These are phyloP conservation scores for Yamadazyma tumulicola DNA, from an alignment of 805 yeast species.

Conservation along the genomic window DNA sequence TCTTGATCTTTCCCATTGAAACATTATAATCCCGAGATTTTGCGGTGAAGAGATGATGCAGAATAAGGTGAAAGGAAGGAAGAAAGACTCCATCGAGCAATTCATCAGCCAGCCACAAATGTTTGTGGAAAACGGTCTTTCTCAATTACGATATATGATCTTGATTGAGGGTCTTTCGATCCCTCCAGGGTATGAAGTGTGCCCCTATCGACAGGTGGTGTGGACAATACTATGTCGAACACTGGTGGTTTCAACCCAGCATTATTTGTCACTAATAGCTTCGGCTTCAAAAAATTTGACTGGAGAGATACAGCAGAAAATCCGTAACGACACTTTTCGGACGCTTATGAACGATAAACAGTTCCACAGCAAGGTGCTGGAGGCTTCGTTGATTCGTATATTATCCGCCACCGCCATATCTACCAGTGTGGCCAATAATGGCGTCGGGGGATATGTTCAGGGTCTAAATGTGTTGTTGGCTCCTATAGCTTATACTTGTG, in stretches of 20 bases:
- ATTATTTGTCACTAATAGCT: slow-evolving; percentile 47
- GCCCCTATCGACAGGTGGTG: slow-evolving; percentile 69
- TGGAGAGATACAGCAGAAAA: slow-evolving; percentile 60
- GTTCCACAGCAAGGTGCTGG: slow-evolving; percentile 67
- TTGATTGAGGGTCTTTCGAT: slow-evolving; percentile 38
- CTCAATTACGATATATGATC: slow-evolving; percentile 36
- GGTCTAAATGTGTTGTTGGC: slow-evolving; percentile 88
- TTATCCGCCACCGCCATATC: slow-evolving; percentile 69
- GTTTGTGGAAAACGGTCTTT: slow-evolving; percentile 30
- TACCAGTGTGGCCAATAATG: slow-evolving; percentile 9
- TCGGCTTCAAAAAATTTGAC: slow-evolving; percentile 45
- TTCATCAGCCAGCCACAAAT: slow-evolving; percentile 35
- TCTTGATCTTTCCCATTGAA: neutral
- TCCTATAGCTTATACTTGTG: slow-evolving; percentile 69
- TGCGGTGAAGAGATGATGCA: too few relatives aligned
- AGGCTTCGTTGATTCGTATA: slow-evolving; percentile 62
- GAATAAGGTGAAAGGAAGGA: slow-evolving; percentile 29
- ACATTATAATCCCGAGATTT: neutral
- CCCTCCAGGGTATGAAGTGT: slow-evolving; percentile 47
- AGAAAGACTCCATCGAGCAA: slow-evolving; percentile 36
- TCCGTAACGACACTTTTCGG: slow-evolving; percentile 80
- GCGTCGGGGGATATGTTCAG: slow-evolving; percentile 64
- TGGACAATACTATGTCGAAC: slow-evolving; percentile 77
- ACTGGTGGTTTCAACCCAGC: slow-evolving; percentile 52
- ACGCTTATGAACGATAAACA: slow-evolving; percentile 71